Percentiles rank a stretch among this genome's conserved stretches.
Evolutionary conservation across 352 stramenopile species (phyloP).

Genomic region (Phytophthora colocasiae): DNA sequence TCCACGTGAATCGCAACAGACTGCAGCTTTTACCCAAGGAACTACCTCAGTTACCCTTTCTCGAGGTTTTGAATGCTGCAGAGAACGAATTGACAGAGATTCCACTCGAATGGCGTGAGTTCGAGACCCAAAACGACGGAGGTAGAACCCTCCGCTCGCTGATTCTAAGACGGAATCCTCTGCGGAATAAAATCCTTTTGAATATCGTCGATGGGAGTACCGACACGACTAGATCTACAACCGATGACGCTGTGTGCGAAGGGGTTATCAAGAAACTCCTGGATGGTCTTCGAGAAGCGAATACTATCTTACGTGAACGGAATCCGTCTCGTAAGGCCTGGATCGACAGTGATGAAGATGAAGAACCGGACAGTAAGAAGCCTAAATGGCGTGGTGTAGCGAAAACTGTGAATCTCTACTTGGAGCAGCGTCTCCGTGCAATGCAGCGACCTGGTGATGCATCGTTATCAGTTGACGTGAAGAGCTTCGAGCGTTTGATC

Average conservation of each 20-base stretch:
- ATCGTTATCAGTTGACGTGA: constrained; percentile 34
- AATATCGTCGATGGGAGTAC: constrained; percentile 37
- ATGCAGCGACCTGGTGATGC: constrained; percentile 20
- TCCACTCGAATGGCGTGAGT: constrained; percentile 58
- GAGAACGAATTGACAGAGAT: constrained; percentile 57
- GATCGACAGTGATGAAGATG: constrained; percentile 34
- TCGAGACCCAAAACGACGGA: constrained; percentile 37
- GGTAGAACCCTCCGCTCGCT: constrained; percentile 49
- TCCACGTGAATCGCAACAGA: constrained; percentile 63
- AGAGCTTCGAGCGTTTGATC: constrained; percentile 51
- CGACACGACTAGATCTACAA: constrained; percentile 11
- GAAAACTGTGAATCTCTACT: constrained; percentile 52
- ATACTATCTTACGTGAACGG: constrained; percentile 12
- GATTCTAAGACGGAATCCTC: constrained; percentile 55
- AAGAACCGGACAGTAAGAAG: constrained; percentile 4
- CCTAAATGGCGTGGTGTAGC: constrained; percentile 56
- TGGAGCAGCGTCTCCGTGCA: constrained; percentile 41
- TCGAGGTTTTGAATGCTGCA: constrained; percentile 50
- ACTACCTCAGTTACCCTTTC: constrained; percentile 35
- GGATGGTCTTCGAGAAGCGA: constrained; percentile 46
- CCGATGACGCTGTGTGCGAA: constrained; percentile 47
- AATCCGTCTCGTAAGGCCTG: constrained; percentile 23
- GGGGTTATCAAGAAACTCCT: constrained; percentile 62
- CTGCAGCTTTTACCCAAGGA: constrained; percentile 39
- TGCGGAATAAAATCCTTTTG: constrained; percentile 37